phyloP scores from a whole-genome alignment of 768 basidiomycete genomes.

The Rubroboletus satanas region DNA sequence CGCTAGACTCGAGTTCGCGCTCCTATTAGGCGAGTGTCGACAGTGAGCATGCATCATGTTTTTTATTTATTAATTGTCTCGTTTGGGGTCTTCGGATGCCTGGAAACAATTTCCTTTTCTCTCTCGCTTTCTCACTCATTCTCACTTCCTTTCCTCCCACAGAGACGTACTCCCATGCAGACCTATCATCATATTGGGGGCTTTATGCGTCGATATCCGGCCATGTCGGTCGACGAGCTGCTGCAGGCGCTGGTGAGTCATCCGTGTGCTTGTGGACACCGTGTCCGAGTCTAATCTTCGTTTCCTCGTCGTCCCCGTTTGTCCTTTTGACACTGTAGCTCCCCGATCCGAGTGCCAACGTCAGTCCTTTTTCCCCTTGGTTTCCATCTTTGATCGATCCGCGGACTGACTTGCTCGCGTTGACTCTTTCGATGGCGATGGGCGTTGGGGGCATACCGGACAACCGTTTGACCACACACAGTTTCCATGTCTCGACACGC shows the following conservation, averaged over 20 bases:
- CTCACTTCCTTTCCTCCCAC: background rate
- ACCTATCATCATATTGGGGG: background rate
- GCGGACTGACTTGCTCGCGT: background rate
- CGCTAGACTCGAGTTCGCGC: too few relatives aligned
- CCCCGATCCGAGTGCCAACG: slow-evolving; percentile 11
- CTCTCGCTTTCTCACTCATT: background rate
- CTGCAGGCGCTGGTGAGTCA: slow-evolving; percentile 10
- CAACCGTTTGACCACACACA: background rate
- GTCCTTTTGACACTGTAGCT: slow-evolving; percentile 4
- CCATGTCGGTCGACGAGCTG: slow-evolving; percentile 11
- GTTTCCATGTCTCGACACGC: slow-evolving; percentile 17
- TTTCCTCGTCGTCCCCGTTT: background rate
- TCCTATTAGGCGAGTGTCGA: too few relatives aligned
- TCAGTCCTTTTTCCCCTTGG: background rate
- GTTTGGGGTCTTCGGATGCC: too few relatives aligned
- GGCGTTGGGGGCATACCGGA: background rate
- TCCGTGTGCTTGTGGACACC: too few relatives aligned
- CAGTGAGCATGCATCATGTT: too few relatives aligned
- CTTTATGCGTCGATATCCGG: slow-evolving; percentile 3
- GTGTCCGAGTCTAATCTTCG: background rate
- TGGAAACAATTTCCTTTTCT: background rate
- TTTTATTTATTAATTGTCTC: too few relatives aligned
- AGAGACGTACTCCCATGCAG: slow-evolving; percentile 8
- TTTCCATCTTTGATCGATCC: background rate
- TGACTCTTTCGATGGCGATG: background rate